Evolutionary conservation across 2,329 filamentous ascomycete genomes (phyloP), one percentile per base, ranked within the genome.

Genomic region (Cordyceps cicadae): DNA sequence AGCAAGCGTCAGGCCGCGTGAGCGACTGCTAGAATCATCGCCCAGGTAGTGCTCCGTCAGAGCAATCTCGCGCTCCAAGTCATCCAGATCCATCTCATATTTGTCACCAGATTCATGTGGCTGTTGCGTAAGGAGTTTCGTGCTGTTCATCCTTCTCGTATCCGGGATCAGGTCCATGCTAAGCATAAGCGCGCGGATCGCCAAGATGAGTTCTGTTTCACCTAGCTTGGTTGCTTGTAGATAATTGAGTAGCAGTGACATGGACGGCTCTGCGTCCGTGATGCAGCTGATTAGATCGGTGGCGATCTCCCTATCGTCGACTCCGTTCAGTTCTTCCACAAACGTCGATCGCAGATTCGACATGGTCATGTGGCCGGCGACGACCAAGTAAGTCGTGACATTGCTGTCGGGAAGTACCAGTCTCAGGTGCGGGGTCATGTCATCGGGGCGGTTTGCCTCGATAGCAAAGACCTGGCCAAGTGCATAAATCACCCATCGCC

Each of bases 1-100:
- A 0, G 88, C 87, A 17, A 86, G 76, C 26, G 86, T 87, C 12
- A 92, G 74, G 5, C 86, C 84, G 51, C 83, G 78, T 49, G 83
- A 84, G 37, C 87, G 83, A 59, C 82, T 79, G 63, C 81, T 80
- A 49, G 85, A 81, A 34, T 87, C 85, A 65, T 85, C 80, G 55
- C 85, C 82, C 5, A 91, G 76, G 63, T 88, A 84, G 55, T 85
- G 84, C 63, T 90, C 81, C 4, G 87, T 88, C 62, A 86, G 79
- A 59, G 86, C 81, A 53, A 92, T 79, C 68, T 90, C 86, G 46
- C 84, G 76, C 67, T 87, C 83, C 0, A 85, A 77, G 59, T 82
- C 77, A 62, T 85, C 84, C 48, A 88, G 76, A 64, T 85, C 81
- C 77, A 77, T 79, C 64, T 73, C 78, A 64, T 77, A 76, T 11